Conservation (phyloP, 2,329 filamentous ascomycete genomes). For the Monosporascus sp. region DNA sequence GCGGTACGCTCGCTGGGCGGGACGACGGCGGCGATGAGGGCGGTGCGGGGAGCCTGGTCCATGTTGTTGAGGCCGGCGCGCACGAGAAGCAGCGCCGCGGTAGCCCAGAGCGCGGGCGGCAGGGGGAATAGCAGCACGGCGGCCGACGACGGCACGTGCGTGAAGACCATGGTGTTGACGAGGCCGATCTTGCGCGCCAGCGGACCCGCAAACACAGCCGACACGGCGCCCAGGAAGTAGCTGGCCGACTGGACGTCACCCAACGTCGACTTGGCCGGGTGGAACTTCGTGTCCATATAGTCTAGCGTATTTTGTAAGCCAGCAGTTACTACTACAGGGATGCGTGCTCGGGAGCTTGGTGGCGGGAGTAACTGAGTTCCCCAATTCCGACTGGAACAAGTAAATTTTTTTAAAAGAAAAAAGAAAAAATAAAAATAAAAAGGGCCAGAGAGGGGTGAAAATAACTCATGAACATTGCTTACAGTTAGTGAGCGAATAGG, state of each 20-base stretch:
- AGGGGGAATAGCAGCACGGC: slow-evolving; percentile 57
- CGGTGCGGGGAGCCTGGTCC: slow-evolving; percentile 63
- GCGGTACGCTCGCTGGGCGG: slow-evolving; percentile 61
- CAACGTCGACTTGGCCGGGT: slow-evolving; percentile 50
- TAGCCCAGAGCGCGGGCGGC: slow-evolving; percentile 44
- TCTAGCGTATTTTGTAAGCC: slow-evolving; percentile 17
- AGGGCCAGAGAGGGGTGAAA: no score
- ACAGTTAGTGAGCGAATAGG: slow-evolving; percentile 49
- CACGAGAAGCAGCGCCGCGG: slow-evolving; percentile 52
- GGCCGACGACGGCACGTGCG: slow-evolving; percentile 56
- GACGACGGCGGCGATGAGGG: slow-evolving; percentile 64
- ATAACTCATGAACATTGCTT: no score
- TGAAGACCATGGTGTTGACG: slow-evolving; percentile 62
- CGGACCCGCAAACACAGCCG: slow-evolving; percentile 53
- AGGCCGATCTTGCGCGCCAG: slow-evolving; percentile 54
- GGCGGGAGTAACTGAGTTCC: no score
- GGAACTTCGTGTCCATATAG: slow-evolving; percentile 53
- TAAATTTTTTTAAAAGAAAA: no score
- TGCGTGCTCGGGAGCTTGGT: no score
- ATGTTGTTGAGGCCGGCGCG: slow-evolving; percentile 62
- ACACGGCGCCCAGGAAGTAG: slow-evolving; percentile 50
- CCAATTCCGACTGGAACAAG: no score
- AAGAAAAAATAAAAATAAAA: no score
- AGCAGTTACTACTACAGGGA: no score
- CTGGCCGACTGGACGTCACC: slow-evolving; percentile 53